Base-by-base conservation (phyloP, 208 protist genomes). In the Phytomonas sp. region DNA sequence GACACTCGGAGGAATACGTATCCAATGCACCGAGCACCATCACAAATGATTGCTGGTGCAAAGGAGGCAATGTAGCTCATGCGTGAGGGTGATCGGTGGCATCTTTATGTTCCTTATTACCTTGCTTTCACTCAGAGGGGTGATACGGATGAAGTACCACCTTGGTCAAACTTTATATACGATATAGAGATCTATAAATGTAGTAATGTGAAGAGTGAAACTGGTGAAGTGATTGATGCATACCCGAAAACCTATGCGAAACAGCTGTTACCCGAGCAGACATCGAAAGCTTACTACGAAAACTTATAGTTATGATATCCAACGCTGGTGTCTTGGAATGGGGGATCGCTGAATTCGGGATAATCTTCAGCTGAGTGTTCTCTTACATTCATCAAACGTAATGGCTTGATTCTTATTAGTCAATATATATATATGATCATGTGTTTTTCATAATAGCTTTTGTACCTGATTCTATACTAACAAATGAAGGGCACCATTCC, bases 31-130 rank as follows among this genome's bases (percentile, higher is more conserved):
- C 91, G 96, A 40, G 66, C 71, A 15, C 84, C 87, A 5, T 74
- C 64, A 0, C 64, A 88, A 60, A 73, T 96, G 8, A 83, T 92
- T 26, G 66, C 64, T 0, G 88, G 79, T 29, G 81, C 89, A 83
- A 67, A 65, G 31, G 88, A 96, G 73, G 89, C 84, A 51, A 78
- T 96, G 73, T 74, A 91, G 80, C 67, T 89, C n/a, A 96, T 96
- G 91, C 85, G 84, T 26, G 87, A 91, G 68, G 91, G 91, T 0
- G 91, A 96, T 68, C 68, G 63, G 29, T 96, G 88, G 87, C 74
- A 82, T 43, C 66, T 94, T 62, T 89, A 84, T 66, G 73, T 92
- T 29, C 88, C 90, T 15, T 85, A 80, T 51, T 66, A 81, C 56
- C 80, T 92, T 20, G 91, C 80, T 40, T 96, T 95, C 78, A 87